Evolutionary conservation across 306 rosid genomes (phyloP).

Genomic region (Malus orientalis): DNA sequence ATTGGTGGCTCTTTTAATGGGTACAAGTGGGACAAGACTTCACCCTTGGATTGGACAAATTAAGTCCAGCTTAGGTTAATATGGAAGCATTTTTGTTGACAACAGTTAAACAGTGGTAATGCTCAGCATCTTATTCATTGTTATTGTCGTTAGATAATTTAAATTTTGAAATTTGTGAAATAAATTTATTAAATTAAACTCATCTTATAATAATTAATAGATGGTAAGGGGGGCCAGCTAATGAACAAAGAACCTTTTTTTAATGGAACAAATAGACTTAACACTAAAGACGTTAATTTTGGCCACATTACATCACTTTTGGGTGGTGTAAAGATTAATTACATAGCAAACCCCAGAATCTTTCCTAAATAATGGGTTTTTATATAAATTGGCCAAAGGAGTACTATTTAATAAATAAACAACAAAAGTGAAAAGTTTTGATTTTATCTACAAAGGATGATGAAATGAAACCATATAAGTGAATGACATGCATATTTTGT

Average conservation of each 20-base stretch:
- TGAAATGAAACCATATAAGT: no score
- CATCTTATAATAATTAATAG: background rate
- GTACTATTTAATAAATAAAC: background rate
- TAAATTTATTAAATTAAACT: no score
- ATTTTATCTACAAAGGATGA: background rate
- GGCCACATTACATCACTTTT: background rate
- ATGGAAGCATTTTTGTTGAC: background rate
- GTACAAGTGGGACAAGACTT: background rate
- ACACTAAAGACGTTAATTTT: background rate
- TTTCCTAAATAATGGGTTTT: background rate
- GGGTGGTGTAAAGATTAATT: background rate
- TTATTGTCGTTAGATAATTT: no score
- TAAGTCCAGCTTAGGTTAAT: background rate
- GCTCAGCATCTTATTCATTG: no score
- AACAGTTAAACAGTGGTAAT: fast-evolving
- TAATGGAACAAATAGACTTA: background rate
- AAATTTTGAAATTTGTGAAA: no score
- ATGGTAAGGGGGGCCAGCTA: background rate
- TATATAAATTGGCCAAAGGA: background rate
- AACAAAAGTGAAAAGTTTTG: background rate
- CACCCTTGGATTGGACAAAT: background rate
- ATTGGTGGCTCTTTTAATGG: background rate
- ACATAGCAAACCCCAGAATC: background rate
- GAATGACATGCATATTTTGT: background rate
- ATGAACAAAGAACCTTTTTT: background rate